These are phyloP conservation scores for Zymoseptoria brevis DNA, from an alignment of 2,329 filamentous ascomycete genomes.

Conservation along the genomic window DNA sequence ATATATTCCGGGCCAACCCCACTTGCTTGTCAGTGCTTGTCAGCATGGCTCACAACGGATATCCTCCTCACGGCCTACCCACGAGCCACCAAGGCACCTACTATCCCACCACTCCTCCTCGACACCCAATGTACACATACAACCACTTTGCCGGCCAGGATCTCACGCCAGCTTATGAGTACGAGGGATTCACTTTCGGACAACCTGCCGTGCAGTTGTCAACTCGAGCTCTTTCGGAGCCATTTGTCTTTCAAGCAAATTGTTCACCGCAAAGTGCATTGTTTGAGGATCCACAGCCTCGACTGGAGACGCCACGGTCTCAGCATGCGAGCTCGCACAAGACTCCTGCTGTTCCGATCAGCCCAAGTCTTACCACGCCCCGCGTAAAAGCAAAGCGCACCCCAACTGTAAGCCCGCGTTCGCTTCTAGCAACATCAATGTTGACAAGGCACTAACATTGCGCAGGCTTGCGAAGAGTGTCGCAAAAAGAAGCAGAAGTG, in stretches of 20 bases:
- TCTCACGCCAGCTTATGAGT: neutral
- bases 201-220: neutral
- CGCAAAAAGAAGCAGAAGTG: slow-evolving; percentile 20
- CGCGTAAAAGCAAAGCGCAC: slow-evolving; percentile 19
- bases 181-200: neutral
- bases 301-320: neutral
- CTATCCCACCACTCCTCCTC: neutral
- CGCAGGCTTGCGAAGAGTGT: slow-evolving; percentile 19
- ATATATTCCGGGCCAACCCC: neutral
- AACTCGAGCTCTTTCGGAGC: neutral
- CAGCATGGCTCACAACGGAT: neutral
- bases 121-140: neutral
- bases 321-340: neutral
- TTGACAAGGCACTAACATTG: neutral
- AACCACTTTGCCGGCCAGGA: neutral
- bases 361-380: slow-evolving; percentile 13
- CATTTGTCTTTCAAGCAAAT: neutral
- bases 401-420: slow-evolving; percentile 11
- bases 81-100: neutral
- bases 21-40: neutral
- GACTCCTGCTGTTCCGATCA: slow-evolving; percentile 14
- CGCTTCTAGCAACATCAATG: neutral
- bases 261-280: neutral
- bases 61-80: neutral
- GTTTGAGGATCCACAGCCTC: neutral